Base-by-base conservation (phyloP, 2,329 filamentous ascomycete species). In the Blastomyces silverae region DNA sequence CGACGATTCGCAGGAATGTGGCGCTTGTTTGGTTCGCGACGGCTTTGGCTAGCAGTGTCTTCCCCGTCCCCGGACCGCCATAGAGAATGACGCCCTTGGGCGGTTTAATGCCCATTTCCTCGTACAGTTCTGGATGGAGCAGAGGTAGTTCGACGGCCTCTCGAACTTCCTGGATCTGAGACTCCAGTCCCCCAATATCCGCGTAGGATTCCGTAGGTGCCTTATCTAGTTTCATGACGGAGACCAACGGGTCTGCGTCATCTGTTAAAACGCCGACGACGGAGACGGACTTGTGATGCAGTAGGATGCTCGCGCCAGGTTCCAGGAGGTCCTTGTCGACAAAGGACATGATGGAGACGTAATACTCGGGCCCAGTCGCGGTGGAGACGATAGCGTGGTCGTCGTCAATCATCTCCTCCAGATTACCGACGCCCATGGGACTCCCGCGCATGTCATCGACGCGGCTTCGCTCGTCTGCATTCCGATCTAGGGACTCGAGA, bases 71-170 rank as follows among this genome's bases (percentile, higher is more conserved):
- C 0, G 94, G 94, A 5, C 91, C 92, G 80, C 94, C 94, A 77
- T 99, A 99, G 34, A 99, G 88, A 73, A 99, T 99, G 72, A 99
- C 94, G 84, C 94, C 94, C 85, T 99, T 99, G 67, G 94, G 94
- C 4, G 94, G 94, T 80, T 99, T 99, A 84, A 99, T 97, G 74
- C 94, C 94, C 94, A 99, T 99, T 82, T 99, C 94, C 79, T 99
- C 94, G 79, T 99, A 99, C 62, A 99, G 82, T 79, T 99, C 94
- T 0, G 94, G 94, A 76, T 99, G 94, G 66, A 99, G 83, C 68
- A 99, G 83, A 5, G 94, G 94, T 72, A 99, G 79, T 80, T 99
- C 94, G 65, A 99, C 94, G 1, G 94, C 96, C 81, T 99, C 94
- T 70, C 94, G 85, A 57, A 99, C 94, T 80, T 99, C 94, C 76